Percentiles rank a stretch among this genome's conserved stretches.
Evolutionary conservation across 2,329 filamentous ascomycete genomes (phyloP).

Genomic region (Pseudogymnoascus sp.): DNA sequence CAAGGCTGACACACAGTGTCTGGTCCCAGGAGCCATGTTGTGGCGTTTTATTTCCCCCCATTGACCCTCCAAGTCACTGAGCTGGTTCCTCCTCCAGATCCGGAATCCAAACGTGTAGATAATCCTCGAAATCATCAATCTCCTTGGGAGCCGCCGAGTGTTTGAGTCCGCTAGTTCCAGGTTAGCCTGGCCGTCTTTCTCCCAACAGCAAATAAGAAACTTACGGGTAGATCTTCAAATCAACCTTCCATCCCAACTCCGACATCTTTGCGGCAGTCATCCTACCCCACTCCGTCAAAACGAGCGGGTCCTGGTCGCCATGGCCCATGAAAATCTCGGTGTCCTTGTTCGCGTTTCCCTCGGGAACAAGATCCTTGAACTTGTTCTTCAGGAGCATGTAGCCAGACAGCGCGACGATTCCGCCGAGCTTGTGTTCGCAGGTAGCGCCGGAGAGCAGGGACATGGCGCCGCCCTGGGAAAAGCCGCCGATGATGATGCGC

Average conservation of each 20-base stretch:
- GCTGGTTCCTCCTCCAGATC: constrained; percentile 32
- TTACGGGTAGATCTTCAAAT: constrained; percentile 70
- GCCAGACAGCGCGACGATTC: constrained; percentile 77
- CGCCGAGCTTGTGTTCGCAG: constrained; percentile 66
- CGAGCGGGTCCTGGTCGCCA: constrained; percentile 69
- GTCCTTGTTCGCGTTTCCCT: constrained; percentile 57
- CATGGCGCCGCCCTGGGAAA: constrained; percentile 84
- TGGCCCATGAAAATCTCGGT: constrained; percentile 88
- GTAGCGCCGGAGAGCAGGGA: constrained; percentile 76
- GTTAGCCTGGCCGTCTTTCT: constrained; percentile 3
- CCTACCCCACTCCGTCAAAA: constrained; percentile 63
- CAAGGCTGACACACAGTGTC: background rate
- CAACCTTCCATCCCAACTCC: constrained; percentile 64
- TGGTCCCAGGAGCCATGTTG: background rate
- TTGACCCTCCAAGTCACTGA: background rate
- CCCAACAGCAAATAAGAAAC: constrained; percentile 28
- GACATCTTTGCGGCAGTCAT: constrained; percentile 61
- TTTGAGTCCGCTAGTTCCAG: constrained; percentile 50
- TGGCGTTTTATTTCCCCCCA: background rate
- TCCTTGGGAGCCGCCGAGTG: constrained; percentile 75
- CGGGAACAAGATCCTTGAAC: constrained; percentile 50
- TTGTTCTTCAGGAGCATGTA: constrained; percentile 70
- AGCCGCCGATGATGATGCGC: constrained; percentile 80
- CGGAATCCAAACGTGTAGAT: constrained; percentile 44
- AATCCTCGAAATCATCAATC: constrained; percentile 71